Conservation (phyloP, 1,139 yeast species). For the Nakaseomyces glabratus region DNA sequence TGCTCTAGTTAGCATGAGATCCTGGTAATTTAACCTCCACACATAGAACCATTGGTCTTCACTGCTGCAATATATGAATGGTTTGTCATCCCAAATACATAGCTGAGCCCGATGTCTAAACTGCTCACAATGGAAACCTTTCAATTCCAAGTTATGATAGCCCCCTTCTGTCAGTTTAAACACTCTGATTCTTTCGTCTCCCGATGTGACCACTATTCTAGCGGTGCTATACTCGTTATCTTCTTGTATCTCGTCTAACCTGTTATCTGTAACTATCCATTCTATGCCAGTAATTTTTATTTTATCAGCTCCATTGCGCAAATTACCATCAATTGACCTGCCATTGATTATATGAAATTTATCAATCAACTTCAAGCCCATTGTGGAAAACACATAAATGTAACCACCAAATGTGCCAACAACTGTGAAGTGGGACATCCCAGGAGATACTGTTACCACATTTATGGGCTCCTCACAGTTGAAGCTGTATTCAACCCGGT, state of each 20-base stretch:
- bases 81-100: constrained; percentile 11
- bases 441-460: constrained; percentile 22
- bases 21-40: constrained; percentile 22
- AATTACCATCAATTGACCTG: constrained; percentile 25
- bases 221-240: constrained; percentile 19
- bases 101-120: constrained; percentile 60
- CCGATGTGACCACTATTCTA: constrained; percentile 50
- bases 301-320: constrained; percentile 12
- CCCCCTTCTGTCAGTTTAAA: constrained; percentile 34
- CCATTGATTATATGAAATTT: constrained; percentile 54
- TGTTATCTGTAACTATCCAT: constrained; percentile 35
- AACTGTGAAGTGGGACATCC: constrained; percentile 48
- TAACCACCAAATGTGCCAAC: constrained; percentile 81
- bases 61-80: constrained; percentile 35
- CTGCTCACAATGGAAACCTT: constrained; percentile 63
- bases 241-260: constrained; percentile 36
- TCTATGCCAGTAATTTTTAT: constrained; percentile 7
- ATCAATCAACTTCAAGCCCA: constrained; percentile 48
- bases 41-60: constrained; percentile 38
- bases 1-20: constrained; percentile 1
- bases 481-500: constrained; percentile 35
- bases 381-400: constrained; percentile 52
- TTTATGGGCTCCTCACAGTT: constrained; percentile 29
- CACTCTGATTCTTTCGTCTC: constrained; percentile 69
- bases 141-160: constrained; percentile 51